Percentiles rank a stretch among this genome's conserved stretches.
Evolutionary conservation across 192 early-diverging fungal genomes (phyloP).

Genomic region (Kappamyces sp.): DNA sequence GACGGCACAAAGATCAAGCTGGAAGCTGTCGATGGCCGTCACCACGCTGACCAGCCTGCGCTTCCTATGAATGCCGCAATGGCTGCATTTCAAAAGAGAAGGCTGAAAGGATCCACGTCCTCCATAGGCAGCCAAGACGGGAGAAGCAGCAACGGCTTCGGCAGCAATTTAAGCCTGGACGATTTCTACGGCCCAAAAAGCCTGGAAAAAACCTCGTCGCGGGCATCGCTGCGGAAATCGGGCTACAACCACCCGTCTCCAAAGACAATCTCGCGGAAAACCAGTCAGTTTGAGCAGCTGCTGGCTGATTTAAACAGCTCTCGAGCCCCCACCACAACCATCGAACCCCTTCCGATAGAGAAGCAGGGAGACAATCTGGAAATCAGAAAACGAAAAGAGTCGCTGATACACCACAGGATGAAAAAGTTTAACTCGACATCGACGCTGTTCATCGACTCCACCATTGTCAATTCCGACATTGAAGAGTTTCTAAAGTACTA

Average conservation of each 20-base stretch:
- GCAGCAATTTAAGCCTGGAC: too few species aligned
- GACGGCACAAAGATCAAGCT: too few species aligned
- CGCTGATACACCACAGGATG: not conserved
- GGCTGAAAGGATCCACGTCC: not conserved
- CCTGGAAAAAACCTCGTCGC: too few species aligned
- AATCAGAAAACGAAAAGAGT: slow-evolving; percentile 6
- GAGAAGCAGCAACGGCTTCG: too few species aligned
- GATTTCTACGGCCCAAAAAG: too few species aligned
- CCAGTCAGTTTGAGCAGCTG: not conserved
- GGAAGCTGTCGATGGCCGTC: too few species aligned
- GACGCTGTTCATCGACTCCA: slow-evolving; percentile 48
- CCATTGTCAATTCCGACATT: slow-evolving; percentile 43
- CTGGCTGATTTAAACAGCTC: not conserved
- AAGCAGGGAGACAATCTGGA: not conserved
- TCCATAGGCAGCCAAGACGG: too few species aligned
- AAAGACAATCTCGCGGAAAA: not conserved
- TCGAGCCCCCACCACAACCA: not conserved
- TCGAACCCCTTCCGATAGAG: not conserved
- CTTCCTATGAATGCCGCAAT: slow-evolving; percentile 18
- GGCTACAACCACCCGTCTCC: not conserved
- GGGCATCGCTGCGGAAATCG: too few species aligned
- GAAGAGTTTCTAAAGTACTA: slow-evolving; percentile 43
- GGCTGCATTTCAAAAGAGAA: slow-evolving; percentile 10
- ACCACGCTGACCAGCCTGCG: too few species aligned
- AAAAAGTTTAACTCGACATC: slow-evolving; percentile 42